Evolutionary conservation across 169 alveolate species (phyloP).

Genomic region (Theileria parva): DNA sequence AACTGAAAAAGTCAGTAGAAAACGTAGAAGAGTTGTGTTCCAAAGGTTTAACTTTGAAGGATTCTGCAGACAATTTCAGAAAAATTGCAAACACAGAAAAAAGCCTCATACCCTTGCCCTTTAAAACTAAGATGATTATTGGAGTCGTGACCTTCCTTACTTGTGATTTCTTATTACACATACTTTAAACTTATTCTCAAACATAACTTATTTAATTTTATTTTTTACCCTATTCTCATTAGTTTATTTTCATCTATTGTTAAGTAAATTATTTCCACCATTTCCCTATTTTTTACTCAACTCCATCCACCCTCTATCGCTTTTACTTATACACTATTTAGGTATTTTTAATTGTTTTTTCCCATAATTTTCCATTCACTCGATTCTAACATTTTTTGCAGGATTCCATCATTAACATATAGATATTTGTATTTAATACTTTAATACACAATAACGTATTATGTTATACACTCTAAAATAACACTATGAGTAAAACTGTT

Average conservation of each 20-base stretch:
- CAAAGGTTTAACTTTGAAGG: slow-evolving; percentile 33
- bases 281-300: neutral
- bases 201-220: no score
- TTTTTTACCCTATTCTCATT: neutral
- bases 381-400: neutral
- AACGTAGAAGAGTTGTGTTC: slow-evolving; percentile 47
- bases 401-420: neutral
- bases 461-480: neutral
- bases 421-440: neutral
- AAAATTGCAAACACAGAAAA: slow-evolving; percentile 46
- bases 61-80: slow-evolving; percentile 39
- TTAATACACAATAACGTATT: neutral
- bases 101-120: slow-evolving; percentile 16
- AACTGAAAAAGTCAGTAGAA: slow-evolving; percentile 63
- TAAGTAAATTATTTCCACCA: neutral
- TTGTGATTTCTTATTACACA: neutral
- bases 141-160: slow-evolving; percentile 33
- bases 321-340: neutral
- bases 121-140: slow-evolving; percentile 44
- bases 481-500: neutral
- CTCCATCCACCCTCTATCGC: neutral
- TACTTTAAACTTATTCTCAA: neutral
- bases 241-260: neutral
- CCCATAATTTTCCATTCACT: neutral
- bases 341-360: neutral